Conservation (phyloP, 192 early-diverging fungal species). For the Coemansia sp. region DNA sequence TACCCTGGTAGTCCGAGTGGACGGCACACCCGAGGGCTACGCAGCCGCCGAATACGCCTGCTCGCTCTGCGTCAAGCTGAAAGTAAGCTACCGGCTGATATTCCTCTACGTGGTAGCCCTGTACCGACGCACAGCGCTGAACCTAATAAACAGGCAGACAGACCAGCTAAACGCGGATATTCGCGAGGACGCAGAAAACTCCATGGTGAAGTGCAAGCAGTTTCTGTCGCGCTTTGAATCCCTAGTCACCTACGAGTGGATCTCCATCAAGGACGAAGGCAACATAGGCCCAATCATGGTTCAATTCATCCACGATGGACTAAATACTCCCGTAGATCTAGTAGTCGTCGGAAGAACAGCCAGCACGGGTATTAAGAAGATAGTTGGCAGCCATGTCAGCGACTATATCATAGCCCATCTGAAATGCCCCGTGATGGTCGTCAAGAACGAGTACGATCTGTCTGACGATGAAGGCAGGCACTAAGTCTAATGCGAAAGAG, state of each 20-base stretch:
- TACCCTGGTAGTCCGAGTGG: conserved; percentile 44
- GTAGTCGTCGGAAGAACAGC: conserved; percentile 35
- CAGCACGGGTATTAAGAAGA: conserved; percentile 29
- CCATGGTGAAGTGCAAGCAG: conserved; percentile 48
- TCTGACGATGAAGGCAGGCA: conserved; percentile 38
- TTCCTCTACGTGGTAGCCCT: conserved; percentile 52
- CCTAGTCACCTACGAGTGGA: conserved; percentile 50
- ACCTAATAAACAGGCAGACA: conserved; percentile 49
- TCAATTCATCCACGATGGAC: conserved; percentile 33
- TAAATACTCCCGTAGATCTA: conserved; percentile 40
- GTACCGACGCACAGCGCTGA: conserved; percentile 33
- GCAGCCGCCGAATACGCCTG: conserved; percentile 54
- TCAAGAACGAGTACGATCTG: conserved; percentile 52
- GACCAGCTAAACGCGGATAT: conserved; percentile 54
- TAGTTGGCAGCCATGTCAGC: conserved; percentile 45
- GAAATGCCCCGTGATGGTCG: conserved; percentile 47
- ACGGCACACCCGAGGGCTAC: conserved; percentile 40
- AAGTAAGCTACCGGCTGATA: conserved; percentile 47
- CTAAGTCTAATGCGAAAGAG: background rate
- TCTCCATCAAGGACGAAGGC: conserved; percentile 53
- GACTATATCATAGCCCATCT: conserved; percentile 34
- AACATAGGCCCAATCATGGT: conserved; percentile 41
- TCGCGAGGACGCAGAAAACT: conserved; percentile 47
- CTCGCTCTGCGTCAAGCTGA: conserved; percentile 48
- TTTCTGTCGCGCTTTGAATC: conserved; percentile 53